A percentile compares a stretch with the other conserved stretches of the same genome.
Conservation (phyloP, 1,284 basidiomycete genomes). For the Malassezia arunalokei region DNA sequence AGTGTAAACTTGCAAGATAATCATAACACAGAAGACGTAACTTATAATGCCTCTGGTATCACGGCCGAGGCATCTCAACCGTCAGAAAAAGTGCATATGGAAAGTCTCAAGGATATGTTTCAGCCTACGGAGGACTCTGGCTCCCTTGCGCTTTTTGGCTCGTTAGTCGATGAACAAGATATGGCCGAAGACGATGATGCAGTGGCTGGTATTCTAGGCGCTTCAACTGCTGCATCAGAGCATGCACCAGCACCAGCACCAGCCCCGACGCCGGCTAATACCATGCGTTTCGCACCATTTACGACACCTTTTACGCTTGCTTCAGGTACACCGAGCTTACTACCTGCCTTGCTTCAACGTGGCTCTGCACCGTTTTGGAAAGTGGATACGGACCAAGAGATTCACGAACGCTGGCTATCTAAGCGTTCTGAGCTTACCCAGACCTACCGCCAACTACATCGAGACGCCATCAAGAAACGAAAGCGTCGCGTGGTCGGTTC, state of each 20-base stretch:
- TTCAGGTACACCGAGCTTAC: conserved; percentile 11
- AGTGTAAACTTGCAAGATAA: conserved; percentile 49
- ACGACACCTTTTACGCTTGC: conserved; percentile 2
- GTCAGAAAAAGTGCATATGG: conserved; percentile 16
- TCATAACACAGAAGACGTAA: conserved; percentile 1
- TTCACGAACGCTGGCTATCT: conserved; percentile 18
- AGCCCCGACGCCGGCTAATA: neutral
- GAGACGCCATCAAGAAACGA: conserved; percentile 33
- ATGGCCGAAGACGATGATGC: conserved; percentile 20
- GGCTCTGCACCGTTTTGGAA: conserved; percentile 20
- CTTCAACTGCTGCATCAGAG: neutral
- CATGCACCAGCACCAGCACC: neutral
- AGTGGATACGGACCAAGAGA: conserved; percentile 19
- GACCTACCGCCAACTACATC: conserved; percentile 30
- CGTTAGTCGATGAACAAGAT: conserved; percentile 23
- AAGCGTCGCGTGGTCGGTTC: conserved; percentile 16
- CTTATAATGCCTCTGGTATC: neutral
- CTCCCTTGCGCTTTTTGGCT: conserved; percentile 31
- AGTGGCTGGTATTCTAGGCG: neutral
- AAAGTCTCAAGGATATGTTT: conserved; percentile 39
- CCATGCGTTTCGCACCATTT: neutral
- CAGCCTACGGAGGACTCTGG: conserved; percentile 25
- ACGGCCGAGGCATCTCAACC: neutral
- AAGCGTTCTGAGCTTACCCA: conserved; percentile 24
- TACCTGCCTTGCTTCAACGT: neutral